phyloP scores from a whole-genome alignment of 2,329 filamentous ascomycete species.

The Trichoderma aggressivum region DNA sequence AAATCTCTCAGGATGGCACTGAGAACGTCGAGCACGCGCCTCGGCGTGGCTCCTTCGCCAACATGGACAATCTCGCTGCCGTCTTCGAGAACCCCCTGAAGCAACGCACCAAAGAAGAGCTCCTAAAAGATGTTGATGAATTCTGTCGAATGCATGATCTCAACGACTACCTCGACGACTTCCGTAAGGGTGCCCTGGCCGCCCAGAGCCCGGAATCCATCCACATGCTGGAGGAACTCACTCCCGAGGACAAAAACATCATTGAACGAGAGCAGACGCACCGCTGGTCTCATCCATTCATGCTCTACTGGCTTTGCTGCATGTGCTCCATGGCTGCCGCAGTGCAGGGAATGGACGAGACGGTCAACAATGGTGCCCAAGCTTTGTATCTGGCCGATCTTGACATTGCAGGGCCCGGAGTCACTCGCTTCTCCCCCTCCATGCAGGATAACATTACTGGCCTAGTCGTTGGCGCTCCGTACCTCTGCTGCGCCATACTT shows the following conservation, averaged over 20 bases:
- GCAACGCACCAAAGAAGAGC: constrained; percentile 17
- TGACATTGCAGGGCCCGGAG: constrained; percentile 64
- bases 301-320: constrained; percentile 44
- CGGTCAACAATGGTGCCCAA: constrained; percentile 60
- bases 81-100: constrained; percentile 21
- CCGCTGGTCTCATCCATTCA: constrained; percentile 53
- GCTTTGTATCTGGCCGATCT: constrained; percentile 57
- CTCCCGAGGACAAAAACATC: constrained; percentile 35
- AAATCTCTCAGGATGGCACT: constrained; percentile 9
- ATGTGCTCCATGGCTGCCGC: constrained; percentile 56
- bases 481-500: constrained; percentile 19
- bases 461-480: constrained; percentile 22
- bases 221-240: constrained; percentile 28
- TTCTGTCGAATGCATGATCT: constrained; percentile 37
- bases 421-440: constrained; percentile 51
- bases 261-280: constrained; percentile 49
- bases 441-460: constrained; percentile 31
- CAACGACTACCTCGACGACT: constrained; percentile 43
- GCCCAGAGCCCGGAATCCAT: constrained; percentile 32
- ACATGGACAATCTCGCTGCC: constrained; percentile 18
- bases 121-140: constrained; percentile 15
- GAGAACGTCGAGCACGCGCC: constrained; percentile 15
- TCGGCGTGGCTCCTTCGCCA: constrained; percentile 17
- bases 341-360: constrained; percentile 62
- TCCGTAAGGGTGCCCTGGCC: constrained; percentile 38